Conservation (phyloP, 2,329 filamentous ascomycete genomes). For the Penicillium crustosum region DNA sequence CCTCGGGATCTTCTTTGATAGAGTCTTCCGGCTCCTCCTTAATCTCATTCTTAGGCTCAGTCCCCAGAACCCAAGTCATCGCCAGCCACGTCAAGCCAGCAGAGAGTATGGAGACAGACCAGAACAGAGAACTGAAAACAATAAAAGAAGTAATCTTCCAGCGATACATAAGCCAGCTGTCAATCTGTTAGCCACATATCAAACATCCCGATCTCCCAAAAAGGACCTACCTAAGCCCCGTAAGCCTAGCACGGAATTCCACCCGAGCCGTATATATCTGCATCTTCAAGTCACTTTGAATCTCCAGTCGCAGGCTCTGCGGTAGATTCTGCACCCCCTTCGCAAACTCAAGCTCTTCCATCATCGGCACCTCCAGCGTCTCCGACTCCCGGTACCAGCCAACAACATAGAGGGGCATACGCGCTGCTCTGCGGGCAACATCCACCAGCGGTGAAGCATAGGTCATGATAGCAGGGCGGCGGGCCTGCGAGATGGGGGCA, state of each 20-base stretch:
- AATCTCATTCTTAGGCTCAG: slow-evolving; percentile 26
- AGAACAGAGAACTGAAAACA: slow-evolving; percentile 70
- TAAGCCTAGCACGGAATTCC: slow-evolving; percentile 70
- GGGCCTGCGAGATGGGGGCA: slow-evolving; percentile 61
- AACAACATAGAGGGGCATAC: slow-evolving; percentile 69
- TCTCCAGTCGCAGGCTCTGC: slow-evolving; percentile 58
- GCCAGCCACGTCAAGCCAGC: slow-evolving; percentile 65
- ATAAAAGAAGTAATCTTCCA: slow-evolving; percentile 70
- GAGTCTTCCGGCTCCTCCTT: slow-evolving; percentile 30
- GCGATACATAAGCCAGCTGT: slow-evolving; percentile 80
- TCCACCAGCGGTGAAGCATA: slow-evolving; percentile 73
- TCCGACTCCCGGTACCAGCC: slow-evolving; percentile 65
- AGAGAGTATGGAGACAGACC: slow-evolving; percentile 70
- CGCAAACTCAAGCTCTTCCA: slow-evolving; percentile 69
- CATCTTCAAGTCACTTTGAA: slow-evolving; percentile 67
- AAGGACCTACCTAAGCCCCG: slow-evolving; percentile 60
- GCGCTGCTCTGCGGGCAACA: slow-evolving; percentile 58
- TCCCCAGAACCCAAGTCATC: slow-evolving; percentile 46
- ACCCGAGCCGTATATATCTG: slow-evolving; percentile 74
- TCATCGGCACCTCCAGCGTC: slow-evolving; percentile 66
- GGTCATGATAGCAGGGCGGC: slow-evolving; percentile 74
- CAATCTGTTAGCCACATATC: slow-evolving; percentile 18
- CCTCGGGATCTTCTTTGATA: slow-evolving; percentile 22
- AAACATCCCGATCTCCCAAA: background rate
- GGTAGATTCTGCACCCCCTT: slow-evolving; percentile 56